A percentile compares a stretch with the other conserved stretches of the same genome.
These are phyloP conservation scores for Hortiboletus campestris DNA, from an alignment of 768 basidiomycete genomes.

Conservation along the genomic window DNA sequence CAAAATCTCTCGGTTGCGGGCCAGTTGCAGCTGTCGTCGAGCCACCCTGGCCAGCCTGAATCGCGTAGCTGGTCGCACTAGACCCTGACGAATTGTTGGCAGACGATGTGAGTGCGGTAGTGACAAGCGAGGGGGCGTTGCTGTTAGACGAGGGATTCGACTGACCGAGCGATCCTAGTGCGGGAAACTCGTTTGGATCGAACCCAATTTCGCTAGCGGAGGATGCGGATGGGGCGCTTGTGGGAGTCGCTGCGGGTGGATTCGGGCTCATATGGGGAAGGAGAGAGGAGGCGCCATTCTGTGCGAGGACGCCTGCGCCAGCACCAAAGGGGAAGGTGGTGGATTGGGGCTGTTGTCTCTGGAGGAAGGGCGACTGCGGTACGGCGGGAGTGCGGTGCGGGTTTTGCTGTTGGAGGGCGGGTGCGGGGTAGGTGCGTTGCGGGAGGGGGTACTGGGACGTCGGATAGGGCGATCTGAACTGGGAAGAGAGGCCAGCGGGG, in stretches of 20 bases:
- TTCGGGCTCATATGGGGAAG: slow-evolving; percentile 57
- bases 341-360: slow-evolving; percentile 45
- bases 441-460: slow-evolving; percentile 34
- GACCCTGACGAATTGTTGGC: slow-evolving; percentile 30
- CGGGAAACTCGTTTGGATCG: slow-evolving; percentile 88
- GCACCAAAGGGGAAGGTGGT: slow-evolving; percentile 61
- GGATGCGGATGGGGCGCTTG: slow-evolving; percentile 57
- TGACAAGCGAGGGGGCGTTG: slow-evolving; percentile 29
- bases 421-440: slow-evolving; percentile 33
- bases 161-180: slow-evolving; percentile 65
- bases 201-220: slow-evolving; percentile 75
- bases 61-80: slow-evolving; percentile 71
- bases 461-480: slow-evolving; percentile 57
- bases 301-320: slow-evolving; percentile 43
- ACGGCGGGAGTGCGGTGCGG: slow-evolving; percentile 59
- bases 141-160: slow-evolving; percentile 38
- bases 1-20: slow-evolving; percentile 45
- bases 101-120: slow-evolving; percentile 23
- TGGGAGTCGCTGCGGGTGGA: slow-evolving; percentile 36
- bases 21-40: slow-evolving; percentile 11
- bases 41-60: slow-evolving; percentile 64
- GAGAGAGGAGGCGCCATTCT: slow-evolving; percentile 54
- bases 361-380: slow-evolving; percentile 63
- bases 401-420: slow-evolving; percentile 52
- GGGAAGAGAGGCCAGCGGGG: slow-evolving; percentile 58